These are phyloP conservation scores for Suhomyces bribrorum DNA, from an alignment of 1,139 yeast genomes.

Conservation along the genomic window DNA sequence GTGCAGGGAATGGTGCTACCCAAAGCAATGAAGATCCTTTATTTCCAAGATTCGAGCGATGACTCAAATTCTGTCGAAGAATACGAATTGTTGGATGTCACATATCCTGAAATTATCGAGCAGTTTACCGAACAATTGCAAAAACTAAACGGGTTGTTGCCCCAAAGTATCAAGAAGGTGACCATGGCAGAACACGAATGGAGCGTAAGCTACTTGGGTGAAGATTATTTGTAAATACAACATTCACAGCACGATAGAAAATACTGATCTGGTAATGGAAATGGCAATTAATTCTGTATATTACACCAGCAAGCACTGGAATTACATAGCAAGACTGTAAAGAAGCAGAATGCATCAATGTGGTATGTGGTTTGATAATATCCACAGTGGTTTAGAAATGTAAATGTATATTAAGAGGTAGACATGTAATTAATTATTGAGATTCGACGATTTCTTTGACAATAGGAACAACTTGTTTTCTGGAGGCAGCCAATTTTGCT, in stretches of 20 bases:
- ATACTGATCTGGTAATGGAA: too few relatives aligned
- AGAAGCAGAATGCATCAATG: too few relatives aligned
- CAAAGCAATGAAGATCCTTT: constrained; percentile 22
- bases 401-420: too few relatives aligned
- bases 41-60: constrained; percentile 12
- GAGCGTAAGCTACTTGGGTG: constrained; percentile 17
- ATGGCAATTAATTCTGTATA: too few relatives aligned
- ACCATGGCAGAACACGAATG: constrained; percentile 14
- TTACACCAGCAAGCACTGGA: too few relatives aligned
- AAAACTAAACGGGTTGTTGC: constrained; percentile 30
- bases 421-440: not conserved
- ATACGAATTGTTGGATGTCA: constrained; percentile 20
- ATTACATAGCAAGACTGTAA: too few relatives aligned
- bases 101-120: constrained; percentile 17
- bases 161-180: constrained; percentile 25
- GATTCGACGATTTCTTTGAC: constrained; percentile 32
- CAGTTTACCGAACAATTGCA: constrained; percentile 29
- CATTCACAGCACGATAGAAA: too few relatives aligned
- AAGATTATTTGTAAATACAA: constrained; percentile 1
- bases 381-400: too few relatives aligned
- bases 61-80: constrained; percentile 14
- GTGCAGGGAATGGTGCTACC: constrained; percentile 10
- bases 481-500: constrained; percentile 58
- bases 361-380: too few relatives aligned
- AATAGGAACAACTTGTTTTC: constrained; percentile 85